phyloP scores from a whole-genome alignment of 2,329 filamentous ascomycete species.

The Botrytis galanthina region DNA sequence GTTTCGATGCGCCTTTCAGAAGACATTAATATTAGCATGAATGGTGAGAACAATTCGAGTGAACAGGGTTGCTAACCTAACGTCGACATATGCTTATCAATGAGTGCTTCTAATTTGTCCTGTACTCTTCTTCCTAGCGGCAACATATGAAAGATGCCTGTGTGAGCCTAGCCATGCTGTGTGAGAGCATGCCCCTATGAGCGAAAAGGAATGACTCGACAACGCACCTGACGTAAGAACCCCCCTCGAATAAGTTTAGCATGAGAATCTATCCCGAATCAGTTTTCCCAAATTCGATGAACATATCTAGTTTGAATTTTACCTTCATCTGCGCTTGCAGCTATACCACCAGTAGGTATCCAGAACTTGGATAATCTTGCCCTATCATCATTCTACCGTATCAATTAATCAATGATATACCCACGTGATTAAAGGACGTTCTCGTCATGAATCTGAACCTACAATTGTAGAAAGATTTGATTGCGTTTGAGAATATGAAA shows the following conservation, averaged over 20 bases:
- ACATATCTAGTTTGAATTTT: background rate
- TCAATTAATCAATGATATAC: constrained; percentile 5
- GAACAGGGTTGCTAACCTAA: constrained; percentile 52
- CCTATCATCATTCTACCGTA: constrained; percentile 53
- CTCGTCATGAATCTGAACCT: background rate
- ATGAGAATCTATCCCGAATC: constrained; percentile 54
- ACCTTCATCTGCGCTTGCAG: constrained; percentile 56
- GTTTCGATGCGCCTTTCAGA: constrained; percentile 66
- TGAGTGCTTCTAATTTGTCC: constrained; percentile 78
- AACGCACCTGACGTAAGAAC: constrained; percentile 66
- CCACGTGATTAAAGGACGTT: background rate
- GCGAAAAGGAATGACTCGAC: background rate
- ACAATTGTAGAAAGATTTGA: background rate
- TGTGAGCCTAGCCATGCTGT: constrained; percentile 62
- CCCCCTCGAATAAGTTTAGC: constrained; percentile 67
- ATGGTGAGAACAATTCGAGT: background rate
- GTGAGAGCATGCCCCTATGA: background rate
- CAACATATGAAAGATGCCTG: constrained; percentile 89
- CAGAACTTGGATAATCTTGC: constrained; percentile 72
- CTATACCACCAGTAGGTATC: constrained; percentile 71
- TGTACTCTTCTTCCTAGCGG: constrained; percentile 85
- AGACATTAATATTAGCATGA: background rate
- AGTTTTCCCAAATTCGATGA: background rate
- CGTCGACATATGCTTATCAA: constrained; percentile 84
- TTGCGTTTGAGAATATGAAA: background rate